Evolutionary conservation across 75 land plant species (phyloP).

Genomic region (Isoetes taiwanensis): DNA sequence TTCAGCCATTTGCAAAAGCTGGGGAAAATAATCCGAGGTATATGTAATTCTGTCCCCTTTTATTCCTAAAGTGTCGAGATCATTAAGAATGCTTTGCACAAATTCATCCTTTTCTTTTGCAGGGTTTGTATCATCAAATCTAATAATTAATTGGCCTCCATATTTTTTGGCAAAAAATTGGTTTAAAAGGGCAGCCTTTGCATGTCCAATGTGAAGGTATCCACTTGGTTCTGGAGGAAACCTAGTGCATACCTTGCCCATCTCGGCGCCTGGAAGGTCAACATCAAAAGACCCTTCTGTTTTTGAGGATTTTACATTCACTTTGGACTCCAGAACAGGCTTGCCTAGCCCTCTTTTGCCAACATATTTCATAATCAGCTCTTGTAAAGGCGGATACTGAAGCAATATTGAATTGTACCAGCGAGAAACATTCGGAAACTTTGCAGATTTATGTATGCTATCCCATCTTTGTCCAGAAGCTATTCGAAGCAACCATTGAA

Average conservation of each 20-base stretch:
- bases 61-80: constrained; percentile 65
- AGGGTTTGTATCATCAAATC: constrained; percentile 64
- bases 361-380: constrained; percentile 30
- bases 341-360: constrained; percentile 46
- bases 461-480: constrained; percentile 83
- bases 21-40: constrained; percentile 76
- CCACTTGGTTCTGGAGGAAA: constrained; percentile 99
- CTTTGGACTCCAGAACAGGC: no score
- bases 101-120: constrained; percentile 44
- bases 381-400: constrained; percentile 36
- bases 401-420: constrained; percentile 57
- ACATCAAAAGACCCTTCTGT: constrained; percentile 44
- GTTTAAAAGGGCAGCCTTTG: constrained; percentile 84
- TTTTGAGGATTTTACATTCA: no score
- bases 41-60: constrained; percentile 59
- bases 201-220: constrained; percentile 87
- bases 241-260: constrained; percentile 76
- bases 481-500: not conserved
- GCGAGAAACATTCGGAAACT: constrained; percentile 51
- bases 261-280: constrained; percentile 70
- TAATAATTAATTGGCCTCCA: constrained; percentile 45
- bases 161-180: constrained; percentile 75
- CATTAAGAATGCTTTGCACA: constrained; percentile 42
- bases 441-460: constrained; percentile 63
- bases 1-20: constrained; percentile 76